A percentile compares a stretch with the other conserved stretches of the same genome.
Conservation (phyloP, 495 filamentous ascomycete species). For the Trichoderma orchidacearum region DNA sequence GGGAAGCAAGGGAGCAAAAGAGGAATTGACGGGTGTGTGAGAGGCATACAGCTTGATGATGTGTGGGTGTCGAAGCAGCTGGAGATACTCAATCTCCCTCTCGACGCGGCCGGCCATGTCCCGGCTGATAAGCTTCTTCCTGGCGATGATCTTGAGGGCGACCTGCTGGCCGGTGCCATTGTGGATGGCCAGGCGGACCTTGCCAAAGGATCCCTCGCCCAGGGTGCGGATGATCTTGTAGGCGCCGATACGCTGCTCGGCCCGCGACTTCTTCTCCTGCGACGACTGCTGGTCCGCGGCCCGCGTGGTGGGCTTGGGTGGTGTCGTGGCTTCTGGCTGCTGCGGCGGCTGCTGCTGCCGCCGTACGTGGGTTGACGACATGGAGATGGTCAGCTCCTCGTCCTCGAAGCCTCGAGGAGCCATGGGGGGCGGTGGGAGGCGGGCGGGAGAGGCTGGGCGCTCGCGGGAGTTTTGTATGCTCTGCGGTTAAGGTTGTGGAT, state of each 20-base stretch:
- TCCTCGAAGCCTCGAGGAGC: constrained; percentile 52
- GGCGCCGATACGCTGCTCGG: constrained; percentile 73
- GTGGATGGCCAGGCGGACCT: constrained; percentile 93
- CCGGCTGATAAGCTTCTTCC: constrained; percentile 84
- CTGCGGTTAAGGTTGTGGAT: background rate
- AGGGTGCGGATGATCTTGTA: constrained; percentile 84
- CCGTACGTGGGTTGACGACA: constrained; percentile 52
- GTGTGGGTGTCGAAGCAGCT: constrained; percentile 88
- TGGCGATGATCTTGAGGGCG: constrained; percentile 90
- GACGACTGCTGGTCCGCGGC: constrained; percentile 16
- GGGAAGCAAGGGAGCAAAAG: constrained; percentile 1
- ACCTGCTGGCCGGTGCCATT: constrained; percentile 84
- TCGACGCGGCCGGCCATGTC: constrained; percentile 97
- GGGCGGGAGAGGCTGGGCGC: background rate
- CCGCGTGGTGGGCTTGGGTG: constrained; percentile 10
- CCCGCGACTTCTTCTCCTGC: constrained; percentile 27
- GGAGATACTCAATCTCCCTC: constrained; percentile 94
- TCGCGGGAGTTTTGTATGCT: background rate
- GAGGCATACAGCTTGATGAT: constrained; percentile 98
- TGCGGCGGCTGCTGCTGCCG: constrained; percentile 12
- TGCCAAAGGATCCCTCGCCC: constrained; percentile 93
- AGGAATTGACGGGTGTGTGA: too few relatives aligned
- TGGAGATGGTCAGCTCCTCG: constrained; percentile 83
- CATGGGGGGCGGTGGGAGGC: constrained; percentile 23
- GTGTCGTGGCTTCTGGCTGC: constrained; percentile 8